Conservation (phyloP, 129 eudicot genomes). For the Lactuca sativa region DNA sequence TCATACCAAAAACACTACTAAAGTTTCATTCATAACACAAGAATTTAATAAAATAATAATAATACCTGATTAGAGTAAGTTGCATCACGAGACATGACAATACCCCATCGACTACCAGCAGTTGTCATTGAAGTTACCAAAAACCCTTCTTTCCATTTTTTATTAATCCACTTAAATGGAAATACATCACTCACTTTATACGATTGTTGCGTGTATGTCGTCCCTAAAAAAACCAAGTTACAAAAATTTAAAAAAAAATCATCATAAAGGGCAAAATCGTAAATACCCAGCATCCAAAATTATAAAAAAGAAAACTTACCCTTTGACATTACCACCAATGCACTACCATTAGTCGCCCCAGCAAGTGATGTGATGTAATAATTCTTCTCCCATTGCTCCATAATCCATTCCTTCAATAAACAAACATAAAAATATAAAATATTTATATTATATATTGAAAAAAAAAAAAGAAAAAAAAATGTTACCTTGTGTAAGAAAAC, state of each 20-base stretch:
- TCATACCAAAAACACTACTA: neutral
- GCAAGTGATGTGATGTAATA: slow-evolving; percentile 80
- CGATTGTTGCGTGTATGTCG: slow-evolving; percentile 69
- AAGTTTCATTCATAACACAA: neutral
- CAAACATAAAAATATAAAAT: neutral
- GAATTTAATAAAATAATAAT: neutral
- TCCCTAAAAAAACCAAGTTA: slow-evolving; percentile 37
- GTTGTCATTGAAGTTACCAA: slow-evolving; percentile 82
- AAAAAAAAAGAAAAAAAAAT: neutral
- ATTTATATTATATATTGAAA: neutral
- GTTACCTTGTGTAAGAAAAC: slow-evolving; percentile 72
- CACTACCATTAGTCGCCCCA: slow-evolving; percentile 75
- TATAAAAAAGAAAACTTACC: slow-evolving; percentile 35
- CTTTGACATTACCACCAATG: slow-evolving; percentile 81
- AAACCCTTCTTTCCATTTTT: slow-evolving; percentile 90
- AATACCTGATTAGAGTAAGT: slow-evolving; percentile 65
- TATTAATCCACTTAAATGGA: slow-evolving; percentile 87
- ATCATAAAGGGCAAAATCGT: neutral
- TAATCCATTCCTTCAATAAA: slow-evolving; percentile 70
- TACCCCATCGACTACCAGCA: slow-evolving; percentile 80
- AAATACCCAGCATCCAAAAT: neutral
- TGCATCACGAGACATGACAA: slow-evolving; percentile 86
- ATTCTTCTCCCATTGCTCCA: slow-evolving; percentile 93
- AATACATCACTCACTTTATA: slow-evolving; percentile 86
- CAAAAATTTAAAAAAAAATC: neutral